phyloP scores from a whole-genome alignment of 192 early-diverging fungal genomes.

The Entophlyctis helioformis region DNA sequence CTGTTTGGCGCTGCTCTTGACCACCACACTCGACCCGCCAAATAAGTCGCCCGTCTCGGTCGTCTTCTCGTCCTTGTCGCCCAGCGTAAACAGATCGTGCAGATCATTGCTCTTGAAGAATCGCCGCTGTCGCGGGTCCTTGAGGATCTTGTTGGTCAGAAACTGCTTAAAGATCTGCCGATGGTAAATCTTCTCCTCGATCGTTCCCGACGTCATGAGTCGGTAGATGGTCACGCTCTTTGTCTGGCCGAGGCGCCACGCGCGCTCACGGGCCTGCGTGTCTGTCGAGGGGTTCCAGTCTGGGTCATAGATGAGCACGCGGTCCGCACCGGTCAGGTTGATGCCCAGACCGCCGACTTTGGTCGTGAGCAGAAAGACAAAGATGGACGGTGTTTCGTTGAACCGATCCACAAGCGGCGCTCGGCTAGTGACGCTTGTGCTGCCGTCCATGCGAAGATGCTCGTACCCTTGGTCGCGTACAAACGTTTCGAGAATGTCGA shows the following conservation, averaged over 20 bases:
- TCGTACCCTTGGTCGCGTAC: constrained; percentile 65
- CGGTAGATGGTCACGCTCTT: constrained; percentile 83
- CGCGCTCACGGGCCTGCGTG: constrained; percentile 87
- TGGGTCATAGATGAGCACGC: constrained; percentile 98
- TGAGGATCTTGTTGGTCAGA: constrained; percentile 89
- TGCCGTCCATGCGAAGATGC: constrained; percentile 90
- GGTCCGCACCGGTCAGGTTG: constrained; percentile 98
- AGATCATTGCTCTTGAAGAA: constrained; percentile 83
- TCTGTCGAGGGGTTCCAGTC: constrained; percentile 98
- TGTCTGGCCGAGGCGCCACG: constrained; percentile 88
- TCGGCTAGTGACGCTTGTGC: constrained; percentile 65
- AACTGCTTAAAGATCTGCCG: constrained; percentile 98
- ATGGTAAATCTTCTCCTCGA: constrained; percentile 95
- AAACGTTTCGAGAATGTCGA: constrained; percentile 95
- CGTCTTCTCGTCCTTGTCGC: constrained; percentile 20
- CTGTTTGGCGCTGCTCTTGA: constrained; percentile 5
- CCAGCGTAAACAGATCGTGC: constrained; percentile 76
- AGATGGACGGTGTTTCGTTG: constrained; percentile 92
- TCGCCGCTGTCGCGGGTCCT: constrained; percentile 70
- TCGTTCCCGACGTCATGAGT: constrained; percentile 87
- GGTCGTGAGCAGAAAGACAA: constrained; percentile 88
- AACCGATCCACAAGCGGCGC: constrained; percentile 89
- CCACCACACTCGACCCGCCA: constrained; percentile 50
- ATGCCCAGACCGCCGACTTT: constrained; percentile 94
- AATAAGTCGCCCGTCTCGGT: constrained; percentile 87